Conservation (phyloP, 129 eudicot species). For the Lactuca saligna region DNA sequence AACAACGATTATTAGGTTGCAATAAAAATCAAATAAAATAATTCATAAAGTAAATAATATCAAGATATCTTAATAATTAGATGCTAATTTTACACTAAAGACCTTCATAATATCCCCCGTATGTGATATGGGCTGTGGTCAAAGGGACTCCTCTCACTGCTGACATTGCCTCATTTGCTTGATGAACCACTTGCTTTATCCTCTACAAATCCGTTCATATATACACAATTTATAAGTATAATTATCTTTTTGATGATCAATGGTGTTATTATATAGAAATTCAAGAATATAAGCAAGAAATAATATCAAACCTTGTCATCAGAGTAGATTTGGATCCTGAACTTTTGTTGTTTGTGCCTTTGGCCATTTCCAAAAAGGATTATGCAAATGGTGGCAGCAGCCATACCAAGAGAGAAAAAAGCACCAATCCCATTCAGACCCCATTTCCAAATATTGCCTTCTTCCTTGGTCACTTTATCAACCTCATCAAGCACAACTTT, state of each 20-base stretch:
- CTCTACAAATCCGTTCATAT: slow-evolving; percentile 49
- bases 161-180: slow-evolving; percentile 74
- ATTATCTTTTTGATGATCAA: slow-evolving; percentile 1
- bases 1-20: neutral
- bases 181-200: slow-evolving; percentile 60
- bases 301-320: slow-evolving; percentile 62
- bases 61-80: neutral
- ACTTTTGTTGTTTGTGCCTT: slow-evolving; percentile 50
- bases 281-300: neutral
- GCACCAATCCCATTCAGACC: slow-evolving; percentile 71
- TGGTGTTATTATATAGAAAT: neutral
- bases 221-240: neutral
- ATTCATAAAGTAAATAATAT: slow-evolving; percentile 4
- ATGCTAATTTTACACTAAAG: slow-evolving; percentile 29
- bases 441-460: slow-evolving; percentile 55
- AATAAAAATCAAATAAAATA: slow-evolving; percentile 4
- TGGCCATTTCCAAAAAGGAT: slow-evolving; percentile 51
- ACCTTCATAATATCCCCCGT: slow-evolving; percentile 75
- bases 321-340: slow-evolving; percentile 64
- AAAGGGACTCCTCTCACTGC: slow-evolving; percentile 70
- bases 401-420: slow-evolving; percentile 81
- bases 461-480: slow-evolving; percentile 28
- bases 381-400: slow-evolving; percentile 71
- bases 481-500: slow-evolving; percentile 26
- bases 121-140: slow-evolving; percentile 75